These are phyloP conservation scores for Mortierella antarctica DNA, from an alignment of 192 early-diverging fungal species.

Conservation along the genomic window DNA sequence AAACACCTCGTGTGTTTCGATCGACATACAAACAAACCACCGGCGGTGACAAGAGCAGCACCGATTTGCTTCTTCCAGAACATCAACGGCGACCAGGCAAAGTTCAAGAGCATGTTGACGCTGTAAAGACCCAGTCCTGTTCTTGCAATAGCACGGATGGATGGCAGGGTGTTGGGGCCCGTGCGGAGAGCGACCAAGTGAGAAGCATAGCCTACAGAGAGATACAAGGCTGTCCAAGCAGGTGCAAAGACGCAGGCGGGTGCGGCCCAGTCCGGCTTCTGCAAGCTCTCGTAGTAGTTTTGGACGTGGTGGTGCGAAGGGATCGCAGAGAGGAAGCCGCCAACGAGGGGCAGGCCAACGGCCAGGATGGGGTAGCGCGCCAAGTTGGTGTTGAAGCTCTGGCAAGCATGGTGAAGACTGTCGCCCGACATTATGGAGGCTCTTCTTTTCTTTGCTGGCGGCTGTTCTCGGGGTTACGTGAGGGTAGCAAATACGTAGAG, in stretches of 20 bases:
- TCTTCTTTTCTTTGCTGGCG: no score
- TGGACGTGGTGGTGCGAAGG: conserved; percentile 24
- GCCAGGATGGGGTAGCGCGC: conserved; percentile 47
- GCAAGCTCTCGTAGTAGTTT: conserved; percentile 13
- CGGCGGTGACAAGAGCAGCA: conserved; percentile 30
- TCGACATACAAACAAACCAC: conserved; percentile 39
- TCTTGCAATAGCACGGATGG: conserved; percentile 24
- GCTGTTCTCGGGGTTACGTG: no score
- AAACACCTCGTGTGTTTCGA: not conserved
- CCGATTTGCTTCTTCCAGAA: conserved; percentile 43
- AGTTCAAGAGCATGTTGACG: conserved; percentile 32
- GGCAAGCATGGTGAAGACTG: conserved; percentile 30
- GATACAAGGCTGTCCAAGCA: conserved; percentile 33
- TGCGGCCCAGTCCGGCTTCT: conserved; percentile 41
- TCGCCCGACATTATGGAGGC: conserved; percentile 22
- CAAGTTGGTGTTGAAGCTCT: conserved; percentile 40
- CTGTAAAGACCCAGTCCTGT: conserved; percentile 42
- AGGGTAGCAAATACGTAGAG: not conserved
- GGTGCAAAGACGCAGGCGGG: conserved; percentile 25
- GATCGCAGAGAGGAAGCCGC: conserved; percentile 42
- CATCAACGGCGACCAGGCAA: conserved; percentile 44
- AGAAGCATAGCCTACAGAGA: conserved; percentile 49
- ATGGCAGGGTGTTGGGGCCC: conserved; percentile 35
- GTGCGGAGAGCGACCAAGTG: conserved; percentile 45
- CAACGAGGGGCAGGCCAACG: conserved; percentile 41